Conservation (phyloP, 768 basidiomycete genomes). For the Ramaria rubella region DNA sequence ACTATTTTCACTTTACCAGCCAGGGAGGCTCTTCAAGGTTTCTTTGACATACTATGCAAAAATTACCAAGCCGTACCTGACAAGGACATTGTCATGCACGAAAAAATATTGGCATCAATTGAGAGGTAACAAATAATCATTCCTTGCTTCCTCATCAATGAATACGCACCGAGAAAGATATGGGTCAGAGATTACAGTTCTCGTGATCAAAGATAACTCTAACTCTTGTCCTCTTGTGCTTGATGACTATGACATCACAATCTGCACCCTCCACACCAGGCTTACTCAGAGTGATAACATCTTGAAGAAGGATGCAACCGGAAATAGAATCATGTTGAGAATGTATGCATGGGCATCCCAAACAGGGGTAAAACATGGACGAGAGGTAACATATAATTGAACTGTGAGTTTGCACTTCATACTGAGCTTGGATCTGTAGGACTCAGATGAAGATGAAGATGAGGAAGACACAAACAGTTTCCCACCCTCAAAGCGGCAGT, state of each 20-base stretch:
- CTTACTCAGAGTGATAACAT: neutral
- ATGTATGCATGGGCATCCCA: neutral
- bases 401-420: neutral
- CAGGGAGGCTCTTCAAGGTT: neutral
- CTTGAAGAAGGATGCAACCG: neutral
- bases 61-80: too few relatives aligned
- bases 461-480: neutral
- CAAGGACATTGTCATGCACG: too few relatives aligned
- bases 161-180: neutral
- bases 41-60: neutral
- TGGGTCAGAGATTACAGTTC: neutral
- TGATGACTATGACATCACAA: neutral
- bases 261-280: neutral
- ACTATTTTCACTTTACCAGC: neutral
- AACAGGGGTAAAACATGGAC: too few relatives aligned
- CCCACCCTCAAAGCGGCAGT: neutral
- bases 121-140: too few relatives aligned
- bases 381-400: neutral
- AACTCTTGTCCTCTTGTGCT: neutral
- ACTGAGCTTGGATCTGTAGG: neutral
- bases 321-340: neutral
- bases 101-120: too few relatives aligned
- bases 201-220: neutral
- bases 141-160: too few relatives aligned
- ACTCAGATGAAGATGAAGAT: neutral